Evolutionary conservation across 306 rosid species (phyloP), one percentile per base, ranked within the genome.

Genomic region (Glycyrrhiza uralensis): DNA sequence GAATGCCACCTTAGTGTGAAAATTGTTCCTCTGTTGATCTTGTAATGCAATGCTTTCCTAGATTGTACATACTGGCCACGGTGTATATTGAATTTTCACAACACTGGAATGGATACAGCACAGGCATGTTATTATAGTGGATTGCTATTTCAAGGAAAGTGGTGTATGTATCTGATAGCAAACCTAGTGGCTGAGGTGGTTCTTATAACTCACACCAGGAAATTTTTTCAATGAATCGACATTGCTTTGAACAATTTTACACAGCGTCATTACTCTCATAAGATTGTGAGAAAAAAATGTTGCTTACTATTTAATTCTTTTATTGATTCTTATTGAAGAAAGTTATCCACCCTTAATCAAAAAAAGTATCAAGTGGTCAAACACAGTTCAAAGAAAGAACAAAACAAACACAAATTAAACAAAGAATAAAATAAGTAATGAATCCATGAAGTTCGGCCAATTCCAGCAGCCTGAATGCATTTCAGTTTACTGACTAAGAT

Each of bases 1-100:
- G 44, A 65, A 18, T 65, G 42, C 64, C 39, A 20, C 46, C n/a
- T 0, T 18, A 26, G 32, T 24, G 49, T 62, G 42, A 69, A 24
- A 50, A 6, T 22, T 29, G 36, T 38, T 57, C 46, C 5, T 35
- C 24, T 3, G 19, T 36, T 35, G 2, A 11, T 57, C 13, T 11
- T 30, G 36, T 46, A 23, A 26, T 55, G 15, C 62, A 45, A 66
- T 65, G 57, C 35, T 62, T 71, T 11, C 60, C 35, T 78, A 15
- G 22, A 38, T 24, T 23, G 6, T 30, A 38, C 56, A 24, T 33
- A 15, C 15, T 22, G 7, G 0, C 24, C 18, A 35, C 10, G 5
- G 33, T 56, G 13, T 60, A 28, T 38, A 12, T 36, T 30, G 49
- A 46, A 51, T 60, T 44, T 36, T 26, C 50, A 12, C 33, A 49